phyloP scores from a whole-genome alignment of 257 asterid genomes.

The Solanum phureja region DNA sequence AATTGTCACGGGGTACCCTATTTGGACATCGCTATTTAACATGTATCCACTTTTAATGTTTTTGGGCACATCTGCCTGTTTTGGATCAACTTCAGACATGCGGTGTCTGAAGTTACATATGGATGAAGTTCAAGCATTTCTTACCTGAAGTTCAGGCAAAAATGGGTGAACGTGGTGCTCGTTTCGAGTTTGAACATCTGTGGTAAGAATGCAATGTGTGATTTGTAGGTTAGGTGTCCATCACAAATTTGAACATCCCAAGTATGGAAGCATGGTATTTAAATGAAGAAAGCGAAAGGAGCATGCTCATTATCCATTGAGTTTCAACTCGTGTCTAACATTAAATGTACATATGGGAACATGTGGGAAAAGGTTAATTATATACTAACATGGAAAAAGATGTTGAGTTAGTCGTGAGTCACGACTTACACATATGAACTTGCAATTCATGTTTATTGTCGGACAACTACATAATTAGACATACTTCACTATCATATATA shows the following conservation, averaged over 20 bases:
- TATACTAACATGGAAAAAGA: too few species aligned
- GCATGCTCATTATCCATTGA: background rate
- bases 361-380: too few species aligned
- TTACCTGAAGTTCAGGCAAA: background rate
- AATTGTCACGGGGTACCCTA: background rate
- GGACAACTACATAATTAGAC: too few species aligned
- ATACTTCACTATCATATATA: too few species aligned
- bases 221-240: background rate
- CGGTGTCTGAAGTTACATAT: background rate
- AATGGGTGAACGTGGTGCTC: background rate
- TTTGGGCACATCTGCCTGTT: background rate
- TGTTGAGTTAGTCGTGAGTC: too few species aligned
- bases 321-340: too few species aligned
- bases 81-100: background rate
- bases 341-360: too few species aligned
- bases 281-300: background rate
- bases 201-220: background rate
- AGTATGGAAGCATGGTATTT: background rate
- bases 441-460: too few species aligned
- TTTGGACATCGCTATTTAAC: background rate
- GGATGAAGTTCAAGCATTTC: background rate
- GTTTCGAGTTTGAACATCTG: background rate
- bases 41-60: background rate
- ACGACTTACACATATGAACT: too few species aligned
- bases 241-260: background rate